Evolutionary conservation across 2,329 filamentous ascomycete species (phyloP), one percentile per base, ranked within the genome.

Genomic region (Stromatinia cepivora): DNA sequence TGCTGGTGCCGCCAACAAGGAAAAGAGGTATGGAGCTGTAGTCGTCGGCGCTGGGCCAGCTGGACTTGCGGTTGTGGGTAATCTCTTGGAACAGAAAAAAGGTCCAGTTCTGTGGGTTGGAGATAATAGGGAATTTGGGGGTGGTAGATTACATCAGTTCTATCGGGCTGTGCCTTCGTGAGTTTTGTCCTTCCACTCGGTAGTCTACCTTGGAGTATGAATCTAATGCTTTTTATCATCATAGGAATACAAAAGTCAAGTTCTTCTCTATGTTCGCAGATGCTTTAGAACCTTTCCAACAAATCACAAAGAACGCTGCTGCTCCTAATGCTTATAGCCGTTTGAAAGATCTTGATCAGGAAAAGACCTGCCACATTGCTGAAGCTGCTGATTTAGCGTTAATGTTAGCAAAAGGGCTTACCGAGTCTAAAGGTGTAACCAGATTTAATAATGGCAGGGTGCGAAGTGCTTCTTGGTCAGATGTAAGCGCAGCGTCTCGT

Each of bases 11-110:
- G 17, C 22, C 20, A n/a, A 45, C 52, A 59, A 25, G 28, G 53
- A 70, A 46, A 53, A 62, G 46, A 75, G 71, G 74, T 87, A 82
- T 74, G 82, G 81, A 63, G 86, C 86, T 4, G 82, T 88, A 1
- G 86, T 89, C 2, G 84, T 88, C 28, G 87, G 87, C 64, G 85
- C 83, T 67, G 87, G 87, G 22, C 84, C 86, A 4, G 85, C 84
- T 56, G 87, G 87, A 69, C 82, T 89, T 68, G 87, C 86, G 4
- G 84, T 84, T 9, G 81, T 89, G 34, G 87, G 87, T n/a, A 88
- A 87, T 73, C 78, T 90, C 25, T 81, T 90, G 25, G 86, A 89
- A 74, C 81, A 82, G 45, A 81, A 82, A 59, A 79, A 83, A 10
- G 78, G 80, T 11, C 82, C 82, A 20, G 82, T 89, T 62, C 77